Conservation (phyloP, 1,139 yeast genomes). For the Hemisphaericaspora xylofermentans region DNA sequence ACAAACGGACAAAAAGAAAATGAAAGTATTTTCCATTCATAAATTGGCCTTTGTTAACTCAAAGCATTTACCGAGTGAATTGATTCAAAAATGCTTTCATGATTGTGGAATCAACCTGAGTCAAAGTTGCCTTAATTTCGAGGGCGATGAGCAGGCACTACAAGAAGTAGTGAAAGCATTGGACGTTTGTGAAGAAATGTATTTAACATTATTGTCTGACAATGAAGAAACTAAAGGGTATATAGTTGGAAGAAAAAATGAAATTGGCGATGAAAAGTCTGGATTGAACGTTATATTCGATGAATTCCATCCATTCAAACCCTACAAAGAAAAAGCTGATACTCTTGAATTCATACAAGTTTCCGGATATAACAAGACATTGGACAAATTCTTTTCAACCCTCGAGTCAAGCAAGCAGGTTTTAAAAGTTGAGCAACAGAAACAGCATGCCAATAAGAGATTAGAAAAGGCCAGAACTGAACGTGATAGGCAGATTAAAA, state of each 20-base stretch:
- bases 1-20: conserved; percentile 26
- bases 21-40: conserved; percentile 61
- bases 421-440: conserved; percentile 62
- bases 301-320: conserved; percentile 84
- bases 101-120: conserved; percentile 48
- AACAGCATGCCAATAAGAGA: conserved; percentile 70
- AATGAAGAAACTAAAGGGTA: conserved; percentile 49
- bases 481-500: conserved; percentile 67
- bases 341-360: conserved; percentile 36
- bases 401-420: conserved; percentile 74
- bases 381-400: conserved; percentile 83
- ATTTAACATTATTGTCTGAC: conserved; percentile 21
- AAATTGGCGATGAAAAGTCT: conserved; percentile 29
- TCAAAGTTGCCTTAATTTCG: conserved; percentile 37
- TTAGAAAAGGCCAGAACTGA: conserved; percentile 74
- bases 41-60: conserved; percentile 67
- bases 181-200: conserved; percentile 46
- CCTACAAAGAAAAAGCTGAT: conserved; percentile 42
- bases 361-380: conserved; percentile 72
- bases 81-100: conserved; percentile 59
- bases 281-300: conserved; percentile 55
- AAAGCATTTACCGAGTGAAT: conserved; percentile 76
- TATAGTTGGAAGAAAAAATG: conserved; percentile 63
- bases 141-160: conserved; percentile 19
- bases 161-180: conserved; percentile 43